Conservation (phyloP, 2,329 filamentous ascomycete genomes). For the Laburnicola sp. region DNA sequence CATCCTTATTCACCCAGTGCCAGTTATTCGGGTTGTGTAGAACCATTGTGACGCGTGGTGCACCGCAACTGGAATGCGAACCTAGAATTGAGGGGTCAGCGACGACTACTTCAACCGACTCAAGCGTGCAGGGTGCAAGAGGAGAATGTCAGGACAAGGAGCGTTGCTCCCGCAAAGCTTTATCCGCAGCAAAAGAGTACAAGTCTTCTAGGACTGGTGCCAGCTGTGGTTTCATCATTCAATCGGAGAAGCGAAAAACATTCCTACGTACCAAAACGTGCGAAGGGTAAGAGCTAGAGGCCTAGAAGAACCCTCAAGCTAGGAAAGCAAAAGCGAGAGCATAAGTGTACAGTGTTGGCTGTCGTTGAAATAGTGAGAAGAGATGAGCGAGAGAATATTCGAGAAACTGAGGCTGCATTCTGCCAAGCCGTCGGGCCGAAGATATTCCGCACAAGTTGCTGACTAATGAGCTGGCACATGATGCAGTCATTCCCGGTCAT, state of each 20-base stretch:
- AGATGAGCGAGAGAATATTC: constrained; percentile 29
- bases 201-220: constrained; percentile 69
- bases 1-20: constrained; percentile 99
- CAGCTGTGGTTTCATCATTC: constrained; percentile 65
- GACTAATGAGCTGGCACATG: not conserved
- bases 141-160: constrained; percentile 31
- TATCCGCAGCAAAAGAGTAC: constrained; percentile 65
- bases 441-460: constrained; percentile 2
- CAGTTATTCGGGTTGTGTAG: constrained; percentile 99
- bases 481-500: no score
- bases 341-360: constrained; percentile 2
- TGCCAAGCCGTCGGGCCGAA: constrained; percentile 18
- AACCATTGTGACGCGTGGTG: constrained; percentile 68
- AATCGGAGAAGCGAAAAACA: constrained; percentile 4
- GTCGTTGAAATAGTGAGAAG: constrained; percentile 19
- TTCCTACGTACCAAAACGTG: constrained; percentile 7
- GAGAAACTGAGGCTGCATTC: constrained; percentile 18
- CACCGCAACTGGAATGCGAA: constrained; percentile 3
- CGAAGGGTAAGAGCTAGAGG: not conserved
- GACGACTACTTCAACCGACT: not conserved
- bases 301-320: not conserved
- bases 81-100: constrained; percentile 11
- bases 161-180: constrained; percentile 56
- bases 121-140: not conserved
- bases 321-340: constrained; percentile 1